Conservation (phyloP, 129 eudicot genomes). For the Tagetes patula region DNA sequence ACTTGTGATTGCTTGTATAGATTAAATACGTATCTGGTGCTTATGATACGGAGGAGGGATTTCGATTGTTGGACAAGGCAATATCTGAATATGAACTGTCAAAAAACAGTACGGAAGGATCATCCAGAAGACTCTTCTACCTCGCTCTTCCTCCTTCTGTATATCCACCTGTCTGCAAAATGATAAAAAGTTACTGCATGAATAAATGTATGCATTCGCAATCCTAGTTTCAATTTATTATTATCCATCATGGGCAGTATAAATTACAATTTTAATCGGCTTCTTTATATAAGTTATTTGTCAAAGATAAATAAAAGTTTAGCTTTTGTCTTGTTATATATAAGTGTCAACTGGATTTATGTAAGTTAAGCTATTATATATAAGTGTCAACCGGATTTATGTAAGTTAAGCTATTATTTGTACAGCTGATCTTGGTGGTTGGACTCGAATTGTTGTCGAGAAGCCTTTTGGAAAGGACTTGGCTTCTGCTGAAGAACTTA, state of each 20-base stretch:
- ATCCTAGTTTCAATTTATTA: neutral
- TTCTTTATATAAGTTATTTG: neutral
- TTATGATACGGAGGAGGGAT: slow-evolving; percentile 85
- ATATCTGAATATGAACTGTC: slow-evolving; percentile 72
- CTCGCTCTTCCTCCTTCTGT: slow-evolving; percentile 99
- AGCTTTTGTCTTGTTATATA: neutral
- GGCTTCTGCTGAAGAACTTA: slow-evolving; percentile 88
- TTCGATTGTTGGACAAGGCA: slow-evolving; percentile 59
- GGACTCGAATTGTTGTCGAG: slow-evolving; percentile 98
- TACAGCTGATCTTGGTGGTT: slow-evolving; percentile 94
- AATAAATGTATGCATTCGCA: slow-evolving; percentile 59
- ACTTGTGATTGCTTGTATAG: slow-evolving; percentile 38
- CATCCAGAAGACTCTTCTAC: slow-evolving; percentile 89
- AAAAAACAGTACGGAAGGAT: slow-evolving; percentile 55
- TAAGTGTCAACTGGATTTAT: slow-evolving; percentile 9
- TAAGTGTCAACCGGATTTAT: neutral
- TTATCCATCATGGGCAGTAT: slow-evolving; percentile 2
- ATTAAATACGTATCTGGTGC: slow-evolving; percentile 81
- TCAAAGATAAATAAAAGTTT: neutral
- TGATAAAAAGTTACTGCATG: slow-evolving; percentile 76
- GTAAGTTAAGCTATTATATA: slow-evolving; percentile 9
- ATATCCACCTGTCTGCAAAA: slow-evolving; percentile 95
- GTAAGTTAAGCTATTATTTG: slow-evolving; percentile 10
- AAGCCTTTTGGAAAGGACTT: slow-evolving; percentile 99
- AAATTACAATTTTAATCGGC: neutral